phyloP scores from a whole-genome alignment of 305 asterid genomes.

The Fraxinus dipetala region DNA sequence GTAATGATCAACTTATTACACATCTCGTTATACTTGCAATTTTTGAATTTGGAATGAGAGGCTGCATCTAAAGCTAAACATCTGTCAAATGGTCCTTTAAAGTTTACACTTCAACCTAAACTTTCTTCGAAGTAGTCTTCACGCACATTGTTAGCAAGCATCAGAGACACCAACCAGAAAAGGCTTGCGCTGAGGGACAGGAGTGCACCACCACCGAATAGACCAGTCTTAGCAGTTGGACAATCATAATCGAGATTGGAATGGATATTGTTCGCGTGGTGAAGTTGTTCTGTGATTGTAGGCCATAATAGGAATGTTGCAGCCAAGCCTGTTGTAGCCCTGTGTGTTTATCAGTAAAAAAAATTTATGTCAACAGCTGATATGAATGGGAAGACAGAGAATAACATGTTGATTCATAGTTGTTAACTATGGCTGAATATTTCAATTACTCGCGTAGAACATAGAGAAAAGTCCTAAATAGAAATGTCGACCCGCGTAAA shows the following conservation, averaged over 20 bases:
- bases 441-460: background rate
- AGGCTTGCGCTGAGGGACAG: slow-evolving; percentile 71
- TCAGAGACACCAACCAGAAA: slow-evolving; percentile 74
- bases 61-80: background rate
- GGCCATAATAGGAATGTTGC: slow-evolving; percentile 72
- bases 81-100: background rate
- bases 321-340: slow-evolving; percentile 68
- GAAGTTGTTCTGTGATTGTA: slow-evolving; percentile 63
- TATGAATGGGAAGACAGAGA: background rate
- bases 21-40: background rate
- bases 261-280: slow-evolving; percentile 50
- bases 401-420: background rate
- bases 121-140: slow-evolving; percentile 60
- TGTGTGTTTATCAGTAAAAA: slow-evolving; percentile 11
- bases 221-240: slow-evolving; percentile 92
- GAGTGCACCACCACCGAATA: slow-evolving; percentile 93
- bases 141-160: slow-evolving; percentile 77
- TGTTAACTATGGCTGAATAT: background rate
- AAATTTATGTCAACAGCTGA: background rate
- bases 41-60: background rate
- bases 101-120: background rate
- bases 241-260: slow-evolving; percentile 54
- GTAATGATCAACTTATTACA: background rate
- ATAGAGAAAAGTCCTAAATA: too few species aligned
- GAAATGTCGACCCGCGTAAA: too few species aligned